Evolutionary conservation across 768 basidiomycete genomes (phyloP).

Genomic region (Russula vinacea): DNA sequence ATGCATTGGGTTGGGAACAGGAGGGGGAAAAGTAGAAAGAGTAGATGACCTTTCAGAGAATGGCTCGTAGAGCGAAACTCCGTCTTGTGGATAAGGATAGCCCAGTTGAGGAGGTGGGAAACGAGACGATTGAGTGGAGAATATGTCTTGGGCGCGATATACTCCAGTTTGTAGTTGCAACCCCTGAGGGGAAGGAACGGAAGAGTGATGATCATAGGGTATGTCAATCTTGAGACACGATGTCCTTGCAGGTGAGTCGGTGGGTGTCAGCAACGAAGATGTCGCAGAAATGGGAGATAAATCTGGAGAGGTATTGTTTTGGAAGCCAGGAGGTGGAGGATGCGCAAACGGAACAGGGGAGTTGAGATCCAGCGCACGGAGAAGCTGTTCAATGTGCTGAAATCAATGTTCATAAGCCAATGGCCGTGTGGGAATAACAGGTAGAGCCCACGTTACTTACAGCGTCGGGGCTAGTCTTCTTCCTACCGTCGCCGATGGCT

Average conservation of each 20-base stretch:
- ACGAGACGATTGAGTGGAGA: constrained; percentile 22
- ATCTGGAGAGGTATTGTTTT: constrained; percentile 55
- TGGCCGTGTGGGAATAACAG: constrained; percentile 23
- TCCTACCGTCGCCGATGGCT: constrained; percentile 78
- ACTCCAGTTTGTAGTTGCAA: constrained; percentile 48
- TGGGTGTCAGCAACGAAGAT: constrained; percentile 69
- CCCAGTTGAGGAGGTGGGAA: constrained; percentile 17
- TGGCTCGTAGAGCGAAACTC: constrained; percentile 51
- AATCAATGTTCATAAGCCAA: constrained; percentile 30
- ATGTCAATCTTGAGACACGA: constrained; percentile 57
- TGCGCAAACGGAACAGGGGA: constrained; percentile 55
- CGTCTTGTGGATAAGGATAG: constrained; percentile 27
- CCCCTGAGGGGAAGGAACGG: constrained; percentile 36
- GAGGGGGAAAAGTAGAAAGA: constrained; percentile 38
- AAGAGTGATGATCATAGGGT: constrained; percentile 46
- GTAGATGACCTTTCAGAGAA: constrained; percentile 47
- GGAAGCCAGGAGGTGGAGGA: constrained; percentile 43
- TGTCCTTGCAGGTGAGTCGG: constrained; percentile 64
- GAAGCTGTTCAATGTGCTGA: constrained; percentile 76
- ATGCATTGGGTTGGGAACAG: constrained; percentile 36
- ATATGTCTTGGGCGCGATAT: constrained; percentile 35
- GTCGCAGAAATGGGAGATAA: constrained; percentile 70
- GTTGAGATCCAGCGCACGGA: constrained; percentile 75
- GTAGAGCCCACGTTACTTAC: constrained; percentile 50
- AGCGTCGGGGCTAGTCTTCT: constrained; percentile 54